A percentile compares a stretch with the other conserved stretches of the same genome.
phyloP scores from a whole-genome alignment of 2,329 filamentous ascomycete genomes.

The Hyphodiscus sp. region DNA sequence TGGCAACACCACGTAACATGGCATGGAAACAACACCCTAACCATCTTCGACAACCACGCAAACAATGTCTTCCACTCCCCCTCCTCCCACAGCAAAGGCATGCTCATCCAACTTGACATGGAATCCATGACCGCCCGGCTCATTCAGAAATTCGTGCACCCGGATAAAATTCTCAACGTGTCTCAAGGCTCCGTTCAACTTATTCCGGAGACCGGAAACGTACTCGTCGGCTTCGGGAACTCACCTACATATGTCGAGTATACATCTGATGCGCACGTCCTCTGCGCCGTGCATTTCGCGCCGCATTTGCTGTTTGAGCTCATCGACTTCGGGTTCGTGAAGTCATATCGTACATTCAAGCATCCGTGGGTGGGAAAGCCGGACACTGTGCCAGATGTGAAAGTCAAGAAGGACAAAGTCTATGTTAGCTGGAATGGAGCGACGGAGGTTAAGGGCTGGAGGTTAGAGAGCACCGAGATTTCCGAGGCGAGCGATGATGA shows the following conservation, averaged over 20 bases:
- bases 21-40: conserved; percentile 7
- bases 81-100: conserved; percentile 6
- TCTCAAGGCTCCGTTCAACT: conserved; percentile 18
- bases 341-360: conserved; percentile 32
- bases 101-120: conserved; percentile 9
- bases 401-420: conserved; percentile 3
- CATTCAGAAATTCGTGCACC: conserved; percentile 6
- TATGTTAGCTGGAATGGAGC: conserved; percentile 50
- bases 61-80: conserved; percentile 2
- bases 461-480: no score
- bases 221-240: conserved; percentile 13
- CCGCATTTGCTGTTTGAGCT: conserved; percentile 17
- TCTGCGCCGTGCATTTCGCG: not conserved
- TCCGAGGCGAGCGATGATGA: no score
- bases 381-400: conserved; percentile 27
- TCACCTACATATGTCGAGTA: conserved; percentile 11
- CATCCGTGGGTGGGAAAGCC: conserved; percentile 31
- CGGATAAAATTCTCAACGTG: conserved; percentile 12
- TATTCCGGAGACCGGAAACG: conserved; percentile 4
- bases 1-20: conserved; percentile 43
- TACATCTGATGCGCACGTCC: conserved; percentile 22
- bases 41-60: conserved; percentile 15
- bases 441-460: conserved; percentile 39
- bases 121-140: conserved; percentile 12
- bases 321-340: conserved; percentile 23